Percentiles rank a stretch among this genome's conserved stretches.
These are phyloP conservation scores for Sarcodon sp. DNA, from an alignment of 768 basidiomycete genomes.

Conservation along the genomic window DNA sequence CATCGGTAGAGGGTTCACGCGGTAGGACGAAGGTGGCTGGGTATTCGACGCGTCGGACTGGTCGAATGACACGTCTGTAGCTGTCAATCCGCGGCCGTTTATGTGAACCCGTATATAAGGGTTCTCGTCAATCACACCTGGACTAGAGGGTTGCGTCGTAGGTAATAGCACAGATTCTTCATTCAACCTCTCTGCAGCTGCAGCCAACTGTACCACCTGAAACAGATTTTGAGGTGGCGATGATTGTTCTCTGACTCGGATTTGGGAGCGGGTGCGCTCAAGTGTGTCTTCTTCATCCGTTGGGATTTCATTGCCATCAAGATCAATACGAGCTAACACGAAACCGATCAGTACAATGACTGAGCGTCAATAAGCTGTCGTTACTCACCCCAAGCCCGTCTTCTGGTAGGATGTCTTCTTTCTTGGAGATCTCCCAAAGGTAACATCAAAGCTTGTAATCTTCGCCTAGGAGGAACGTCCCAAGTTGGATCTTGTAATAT, in stretches of 20 bases:
- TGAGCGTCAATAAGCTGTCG: neutral
- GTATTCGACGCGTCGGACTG: no score
- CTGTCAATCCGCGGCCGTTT: no score
- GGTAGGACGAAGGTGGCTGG: no score
- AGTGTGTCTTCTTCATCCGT: constrained; percentile 50
- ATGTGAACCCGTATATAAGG: no score
- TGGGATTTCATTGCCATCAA: constrained; percentile 53
- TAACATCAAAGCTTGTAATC: neutral
- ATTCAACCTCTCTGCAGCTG: no score
- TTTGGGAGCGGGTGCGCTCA: constrained; percentile 35
- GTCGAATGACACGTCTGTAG: no score
- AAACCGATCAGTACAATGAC: neutral
- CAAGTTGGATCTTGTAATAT: neutral
- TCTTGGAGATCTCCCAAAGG: neutral
- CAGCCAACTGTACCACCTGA: no score
- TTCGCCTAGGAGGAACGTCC: neutral
- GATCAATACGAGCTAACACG: constrained; percentile 21
- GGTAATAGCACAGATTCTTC: no score
- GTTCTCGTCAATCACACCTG: no score
- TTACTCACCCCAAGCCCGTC: constrained; percentile 12
- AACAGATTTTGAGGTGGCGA: no score
- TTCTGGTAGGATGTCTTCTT: constrained; percentile 1
- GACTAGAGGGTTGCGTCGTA: no score
- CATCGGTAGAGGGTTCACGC: no score
- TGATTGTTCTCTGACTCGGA: constrained; percentile 9